Percentiles rank a stretch among this genome's conserved stretches.
Evolutionary conservation across 768 basidiomycete species (phyloP).

Genomic region (Suillus tomentosus): DNA sequence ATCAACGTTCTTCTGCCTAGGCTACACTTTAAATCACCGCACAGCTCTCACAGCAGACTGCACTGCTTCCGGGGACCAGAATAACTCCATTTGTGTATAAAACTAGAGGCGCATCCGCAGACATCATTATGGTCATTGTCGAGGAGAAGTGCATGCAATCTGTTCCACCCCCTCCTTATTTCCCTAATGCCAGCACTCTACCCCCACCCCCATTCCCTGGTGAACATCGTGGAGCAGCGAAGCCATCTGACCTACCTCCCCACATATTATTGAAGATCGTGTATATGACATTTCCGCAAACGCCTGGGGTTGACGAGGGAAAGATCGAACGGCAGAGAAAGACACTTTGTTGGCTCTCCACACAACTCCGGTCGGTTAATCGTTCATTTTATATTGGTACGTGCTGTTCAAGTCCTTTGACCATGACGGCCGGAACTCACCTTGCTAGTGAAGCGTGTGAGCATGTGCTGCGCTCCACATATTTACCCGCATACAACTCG

Average conservation of each 20-base stretch:
- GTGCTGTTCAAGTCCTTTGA: slow-evolving; percentile 16
- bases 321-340: slow-evolving; percentile 58
- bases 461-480: slow-evolving; percentile 78
- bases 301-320: slow-evolving; percentile 39
- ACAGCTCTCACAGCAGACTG: neutral
- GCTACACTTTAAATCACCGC: neutral
- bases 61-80: slow-evolving; percentile 12
- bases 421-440: neutral
- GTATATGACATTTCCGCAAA: slow-evolving; percentile 60
- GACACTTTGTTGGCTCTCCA: slow-evolving; percentile 71
- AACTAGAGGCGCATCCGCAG: neutral
- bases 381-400: slow-evolving; percentile 67
- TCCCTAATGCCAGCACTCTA: slow-evolving; percentile 18
- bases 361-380: slow-evolving; percentile 64
- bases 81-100: slow-evolving; percentile 5
- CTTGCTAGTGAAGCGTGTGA: slow-evolving; percentile 56
- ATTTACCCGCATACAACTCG: slow-evolving; percentile 63
- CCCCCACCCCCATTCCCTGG: slow-evolving; percentile 40
- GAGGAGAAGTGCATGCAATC: slow-evolving; percentile 43
- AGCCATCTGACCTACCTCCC: slow-evolving; percentile 47
- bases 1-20: neutral
- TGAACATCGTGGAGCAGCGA: slow-evolving; percentile 13
- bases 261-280: slow-evolving; percentile 73
- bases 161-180: slow-evolving; percentile 42
- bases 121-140: slow-evolving; percentile 41